Base-by-base conservation (phyloP, 768 basidiomycete genomes). In the Cyathus striatus region DNA sequence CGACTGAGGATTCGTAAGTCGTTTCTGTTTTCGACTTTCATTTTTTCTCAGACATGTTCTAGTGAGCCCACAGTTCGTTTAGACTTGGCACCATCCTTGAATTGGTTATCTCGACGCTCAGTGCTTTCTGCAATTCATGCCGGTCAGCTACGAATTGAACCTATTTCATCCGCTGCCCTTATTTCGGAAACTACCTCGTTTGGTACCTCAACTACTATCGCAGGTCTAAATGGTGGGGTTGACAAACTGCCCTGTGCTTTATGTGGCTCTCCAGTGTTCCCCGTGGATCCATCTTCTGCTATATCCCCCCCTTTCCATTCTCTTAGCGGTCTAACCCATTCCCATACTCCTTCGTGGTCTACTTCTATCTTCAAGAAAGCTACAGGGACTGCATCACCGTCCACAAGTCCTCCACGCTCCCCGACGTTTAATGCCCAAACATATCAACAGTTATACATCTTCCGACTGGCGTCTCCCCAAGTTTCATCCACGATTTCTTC, bases 61-160 rank as follows among this genome's bases (percentile, higher is more conserved):
- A 91, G 93, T 18, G 95, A 99, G 53, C 90, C 95, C 0, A 90
- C 93, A 0, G 69, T 96, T 23, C 83, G 96, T 6, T 75, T 99
- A 14, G 96, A 98, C 57, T 68, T 89, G n/a, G 93, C 96, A 0
- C 90, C 94, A 0, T 89, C 92, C 10, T 69, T 99, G 24, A 93
- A 90, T 55, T 98, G 90, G 89, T 72, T 98, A n/a, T 86, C 87
- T 13, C 78, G 93, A 21, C 81, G 92, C 22, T 82, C 83, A 3
- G 86, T 98, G 18, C 73, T 83, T 3, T 65, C 80, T 20, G 95
- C 95, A 4, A 88, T 99, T 45, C 81, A 97, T 50, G 78, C 75
- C 6, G 91, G 91, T 0, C 87, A 93, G 56, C 76, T 99, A 22
- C 79, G 76, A 12, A 83, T 99, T 40, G 95, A 98, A 57, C 94